Base-by-base conservation (phyloP, 2,329 filamentous ascomycete genomes). In the Grosmannia clavigera region DNA sequence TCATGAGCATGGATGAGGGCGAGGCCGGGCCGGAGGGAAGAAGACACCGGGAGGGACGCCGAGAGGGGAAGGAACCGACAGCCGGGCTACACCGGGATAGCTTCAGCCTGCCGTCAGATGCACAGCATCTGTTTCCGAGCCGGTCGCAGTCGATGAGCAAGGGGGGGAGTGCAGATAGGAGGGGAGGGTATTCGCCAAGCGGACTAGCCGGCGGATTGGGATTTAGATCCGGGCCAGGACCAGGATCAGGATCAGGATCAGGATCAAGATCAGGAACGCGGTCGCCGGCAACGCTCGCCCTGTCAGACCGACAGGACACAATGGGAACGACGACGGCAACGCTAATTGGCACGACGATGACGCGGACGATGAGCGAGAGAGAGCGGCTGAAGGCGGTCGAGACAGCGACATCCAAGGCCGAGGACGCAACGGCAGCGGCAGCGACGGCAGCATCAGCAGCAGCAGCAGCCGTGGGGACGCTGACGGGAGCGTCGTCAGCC, bases 71-170 rank as follows among this genome's bases (percentile, higher is more conserved):
- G 16, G 61, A 60, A n/a, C 48, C 58, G 40, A 56, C 58, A 19
- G 57, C 33, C 27, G 58, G 58, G 16, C 58, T 58, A 53, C 61
- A 62, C 31, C 55, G 58, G 33, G 61, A 60, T 46, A 58, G 55
- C 38, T 62, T 68, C 19, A 67, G 65, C 3, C 67, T 69, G 43
- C 74, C 78, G 55, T 70, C 71, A 0, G 76, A 77, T 16, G 76
- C 78, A 16, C 38, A 40, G 2, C 77, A 72, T 64, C 62, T 68
- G 0, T 70, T 77, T 2, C 79, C 76, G 2, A 75, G 77, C 3
- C 77, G 80, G 60, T 69, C 74, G 6, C 80, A 78, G 6, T 61
- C 76, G 10, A 69, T 62, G 22, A 62, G 62, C 19, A 61, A 29
- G 7, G 38, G 19, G 22, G 54, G 19, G 12, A 14, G 22, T 29